Evolutionary conservation across 2,329 filamentous ascomycete genomes (phyloP).

Genomic region (Xylariaceae sp.): DNA sequence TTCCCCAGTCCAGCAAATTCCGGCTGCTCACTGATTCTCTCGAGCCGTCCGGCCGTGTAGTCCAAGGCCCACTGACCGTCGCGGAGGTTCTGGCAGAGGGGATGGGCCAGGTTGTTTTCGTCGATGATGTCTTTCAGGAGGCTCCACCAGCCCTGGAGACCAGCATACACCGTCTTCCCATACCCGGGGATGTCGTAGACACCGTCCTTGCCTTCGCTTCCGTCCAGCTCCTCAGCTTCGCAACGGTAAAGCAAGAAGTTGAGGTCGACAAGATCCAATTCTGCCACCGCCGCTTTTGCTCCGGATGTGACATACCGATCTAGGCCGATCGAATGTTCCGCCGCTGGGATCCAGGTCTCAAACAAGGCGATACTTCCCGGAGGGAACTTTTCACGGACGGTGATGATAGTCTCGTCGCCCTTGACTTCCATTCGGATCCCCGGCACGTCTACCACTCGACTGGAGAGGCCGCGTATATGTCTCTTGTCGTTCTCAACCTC

Average conservation of each 20-base stretch:
- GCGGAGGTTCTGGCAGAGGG: conserved; percentile 85
- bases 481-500: conserved; percentile 60
- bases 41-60: conserved; percentile 72
- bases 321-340: conserved; percentile 74
- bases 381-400: conserved; percentile 74
- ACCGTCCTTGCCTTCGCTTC: conserved; percentile 73
- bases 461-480: conserved; percentile 74
- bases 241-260: conserved; percentile 90
- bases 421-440: conserved; percentile 67
- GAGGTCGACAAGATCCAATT: conserved; percentile 70
- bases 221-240: conserved; percentile 78
- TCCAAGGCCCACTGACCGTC: conserved; percentile 90
- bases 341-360: conserved; percentile 88
- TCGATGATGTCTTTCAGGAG: conserved; percentile 75
- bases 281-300: conserved; percentile 68
- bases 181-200: conserved; percentile 79
- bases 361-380: conserved; percentile 93
- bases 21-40: conserved; percentile 58
- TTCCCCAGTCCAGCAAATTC: conserved; percentile 56
- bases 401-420: conserved; percentile 69
- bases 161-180: conserved; percentile 84
- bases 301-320: conserved; percentile 82
- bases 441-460: conserved; percentile 65
- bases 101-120: conserved; percentile 87
- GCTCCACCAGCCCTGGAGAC: conserved; percentile 98